These are phyloP conservation scores for Phytophthora lateralis DNA, from an alignment of 352 stramenopile genomes.

Conservation along the genomic window DNA sequence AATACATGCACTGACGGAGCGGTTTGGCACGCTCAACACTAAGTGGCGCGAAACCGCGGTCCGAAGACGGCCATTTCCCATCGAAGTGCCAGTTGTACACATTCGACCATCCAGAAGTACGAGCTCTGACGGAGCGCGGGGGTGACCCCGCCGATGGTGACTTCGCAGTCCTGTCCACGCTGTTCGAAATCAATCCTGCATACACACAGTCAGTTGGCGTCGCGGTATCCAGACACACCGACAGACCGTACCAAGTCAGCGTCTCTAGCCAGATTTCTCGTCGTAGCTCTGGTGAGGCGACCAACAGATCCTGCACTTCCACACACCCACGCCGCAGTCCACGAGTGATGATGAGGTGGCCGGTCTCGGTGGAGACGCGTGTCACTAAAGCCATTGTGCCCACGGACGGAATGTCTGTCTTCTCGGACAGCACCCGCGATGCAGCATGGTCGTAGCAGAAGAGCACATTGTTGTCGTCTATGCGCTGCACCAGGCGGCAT, in stretches of 20 bases:
- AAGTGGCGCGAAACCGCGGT: constrained; percentile 34
- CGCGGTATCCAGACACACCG: background rate
- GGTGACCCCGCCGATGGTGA: constrained; percentile 39
- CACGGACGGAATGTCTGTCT: constrained; percentile 24
- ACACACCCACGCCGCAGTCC: constrained; percentile 41
- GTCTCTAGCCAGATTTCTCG: constrained; percentile 33
- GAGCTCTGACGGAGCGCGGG: constrained; percentile 45
- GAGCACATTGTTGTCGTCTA: constrained; percentile 41
- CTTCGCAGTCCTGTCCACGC: constrained; percentile 37
- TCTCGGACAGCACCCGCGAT: constrained; percentile 31
- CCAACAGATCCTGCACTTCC: constrained; percentile 32
- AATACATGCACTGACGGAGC: too few relatives aligned
- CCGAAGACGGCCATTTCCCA: constrained; percentile 48
- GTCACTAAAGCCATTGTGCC: constrained; percentile 37
- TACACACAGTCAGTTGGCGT: constrained; percentile 4
- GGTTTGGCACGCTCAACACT: background rate
- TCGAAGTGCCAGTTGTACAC: constrained; percentile 42
- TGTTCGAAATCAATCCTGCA: constrained; percentile 41
- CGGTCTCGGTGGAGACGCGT: constrained; percentile 22
- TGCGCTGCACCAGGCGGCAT: constrained; percentile 35
- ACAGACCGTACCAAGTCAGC: constrained; percentile 27
- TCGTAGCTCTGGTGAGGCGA: constrained; percentile 6
- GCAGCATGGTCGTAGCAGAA: constrained; percentile 39
- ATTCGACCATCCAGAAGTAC: constrained; percentile 51
- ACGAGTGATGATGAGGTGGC: constrained; percentile 40